Evolutionary conservation across 805 yeast genomes (phyloP).

Genomic region (Kodamaea jinghongensis): DNA sequence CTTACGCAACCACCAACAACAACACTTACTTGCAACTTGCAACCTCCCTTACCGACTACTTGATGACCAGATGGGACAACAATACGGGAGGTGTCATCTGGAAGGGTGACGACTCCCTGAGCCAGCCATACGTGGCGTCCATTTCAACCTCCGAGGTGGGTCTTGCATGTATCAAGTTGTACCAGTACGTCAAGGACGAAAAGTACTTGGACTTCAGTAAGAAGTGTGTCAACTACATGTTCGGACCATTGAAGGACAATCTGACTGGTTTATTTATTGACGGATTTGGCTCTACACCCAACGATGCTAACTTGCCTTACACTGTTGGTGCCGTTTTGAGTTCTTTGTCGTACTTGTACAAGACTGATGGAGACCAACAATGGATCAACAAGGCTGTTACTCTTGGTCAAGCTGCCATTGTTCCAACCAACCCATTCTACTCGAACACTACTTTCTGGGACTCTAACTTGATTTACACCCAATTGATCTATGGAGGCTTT

Average conservation of each 20-base stretch:
- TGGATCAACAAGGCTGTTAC: constrained; percentile 17
- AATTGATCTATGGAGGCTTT: constrained; percentile 23
- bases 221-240: constrained; percentile 18
- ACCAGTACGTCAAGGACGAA: constrained; percentile 15
- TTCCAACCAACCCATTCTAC: constrained; percentile 15
- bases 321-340: constrained; percentile 25
- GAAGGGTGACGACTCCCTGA: constrained; percentile 14
- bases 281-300: constrained; percentile 15
- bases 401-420: constrained; percentile 18
- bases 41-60: constrained; percentile 14
- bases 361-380: constrained; percentile 13
- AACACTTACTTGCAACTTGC: constrained; percentile 19
- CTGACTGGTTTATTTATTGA: constrained; percentile 23
- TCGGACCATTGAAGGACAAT: constrained; percentile 18
- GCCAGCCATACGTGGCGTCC: constrained; percentile 22
- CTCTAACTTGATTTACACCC: constrained; percentile 20
- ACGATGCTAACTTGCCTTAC: constrained; percentile 29
- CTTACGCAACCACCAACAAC: constrained; percentile 18
- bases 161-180: constrained; percentile 23
- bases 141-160: constrained; percentile 30
- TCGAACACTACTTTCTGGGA: constrained; percentile 18
- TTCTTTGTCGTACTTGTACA: constrained; percentile 18
- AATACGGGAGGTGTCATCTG: constrained; percentile 26
- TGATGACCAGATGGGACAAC: constrained; percentile 20
- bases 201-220: constrained; percentile 16